Conservation (phyloP, 768 basidiomycete species). For the Boletellus ananas region DNA sequence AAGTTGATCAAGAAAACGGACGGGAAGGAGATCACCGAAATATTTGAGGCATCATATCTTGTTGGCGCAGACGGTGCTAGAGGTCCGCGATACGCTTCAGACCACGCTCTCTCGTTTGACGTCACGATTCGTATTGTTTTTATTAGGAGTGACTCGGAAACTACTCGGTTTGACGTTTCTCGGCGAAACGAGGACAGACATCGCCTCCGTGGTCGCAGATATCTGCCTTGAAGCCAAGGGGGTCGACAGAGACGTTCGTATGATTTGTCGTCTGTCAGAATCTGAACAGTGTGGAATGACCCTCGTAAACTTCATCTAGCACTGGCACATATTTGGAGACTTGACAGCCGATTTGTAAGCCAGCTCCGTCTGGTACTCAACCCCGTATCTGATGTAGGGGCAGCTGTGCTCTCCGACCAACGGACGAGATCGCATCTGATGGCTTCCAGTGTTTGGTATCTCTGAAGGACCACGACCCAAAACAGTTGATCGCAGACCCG, state of each 20-base stretch:
- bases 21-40: conserved; percentile 27
- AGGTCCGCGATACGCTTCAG: conserved; percentile 7
- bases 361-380: not conserved
- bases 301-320: conserved; percentile 4
- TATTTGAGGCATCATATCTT: conserved; percentile 29
- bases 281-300: no score
- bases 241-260: conserved; percentile 25
- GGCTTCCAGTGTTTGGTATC: conserved; percentile 10
- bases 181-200: conserved; percentile 35
- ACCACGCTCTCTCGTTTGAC: not conserved
- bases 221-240: conserved; percentile 32
- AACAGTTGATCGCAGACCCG: conserved; percentile 8
- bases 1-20: conserved; percentile 28
- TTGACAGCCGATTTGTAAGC: conserved; percentile 2
- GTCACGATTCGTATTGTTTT: not conserved
- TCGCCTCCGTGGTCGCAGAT: conserved; percentile 34
- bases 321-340: conserved; percentile 22
- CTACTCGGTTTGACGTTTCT: conserved; percentile 39
- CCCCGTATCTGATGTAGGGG: not conserved
- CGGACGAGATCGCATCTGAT: conserved; percentile 3
- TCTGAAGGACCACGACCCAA: conserved; percentile 3
- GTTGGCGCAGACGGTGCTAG: conserved; percentile 42
- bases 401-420: conserved; percentile 2
- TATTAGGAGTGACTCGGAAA: conserved; percentile 37
- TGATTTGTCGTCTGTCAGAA: not conserved